Evolutionary conservation across 192 early-diverging fungal species (phyloP), one percentile per base, ranked within the genome.

Genomic region (Spinellus fusiger): DNA sequence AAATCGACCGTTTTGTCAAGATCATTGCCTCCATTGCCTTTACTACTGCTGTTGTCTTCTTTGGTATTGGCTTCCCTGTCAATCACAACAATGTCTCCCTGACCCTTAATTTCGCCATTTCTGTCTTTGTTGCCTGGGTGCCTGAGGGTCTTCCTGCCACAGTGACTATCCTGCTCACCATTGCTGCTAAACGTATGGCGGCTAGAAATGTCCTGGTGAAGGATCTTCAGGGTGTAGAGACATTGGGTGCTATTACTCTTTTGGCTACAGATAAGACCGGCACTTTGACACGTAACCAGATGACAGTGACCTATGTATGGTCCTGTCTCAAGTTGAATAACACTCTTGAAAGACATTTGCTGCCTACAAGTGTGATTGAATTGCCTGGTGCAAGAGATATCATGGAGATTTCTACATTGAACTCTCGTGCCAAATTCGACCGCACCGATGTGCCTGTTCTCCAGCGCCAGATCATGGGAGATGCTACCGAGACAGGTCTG

Each of bases 221-320:
- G 70, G 92, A 96, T 66, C 76, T 98, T 37, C 89, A 93, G 63
- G 93, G 92, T 69, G 95, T 98, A 13, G 95, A 98, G 69, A 98
- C 95, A 13, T 83, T 98, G 25, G 95, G 95, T 51, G 95, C 94
- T 9, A 94, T 98, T 59, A 98, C 95, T 31, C 77, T 96, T 20
- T 82, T 98, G 34, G 95, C 95, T 23, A 98, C 94, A 3, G 95
- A 98, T 76, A 98, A 98, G 71, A 96, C 95, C 12, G 95, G 95
- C 56, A 98, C 95, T 49, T 78, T 98, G 59, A 98, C 95, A 31
- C 80, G 90, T 57, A 98, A 96, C 71, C 94, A 95, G 72, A 98
- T 98, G 95, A 94, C 91, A 6, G 90, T 92, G 0, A 90, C 93
- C 58, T 88, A 91, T 76, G 59, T 98, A 20, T 98, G 95, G 95